Evolutionary conservation across 2,329 filamentous ascomycete genomes (phyloP).

Genomic region (Phialemoniopsis sp.): DNA sequence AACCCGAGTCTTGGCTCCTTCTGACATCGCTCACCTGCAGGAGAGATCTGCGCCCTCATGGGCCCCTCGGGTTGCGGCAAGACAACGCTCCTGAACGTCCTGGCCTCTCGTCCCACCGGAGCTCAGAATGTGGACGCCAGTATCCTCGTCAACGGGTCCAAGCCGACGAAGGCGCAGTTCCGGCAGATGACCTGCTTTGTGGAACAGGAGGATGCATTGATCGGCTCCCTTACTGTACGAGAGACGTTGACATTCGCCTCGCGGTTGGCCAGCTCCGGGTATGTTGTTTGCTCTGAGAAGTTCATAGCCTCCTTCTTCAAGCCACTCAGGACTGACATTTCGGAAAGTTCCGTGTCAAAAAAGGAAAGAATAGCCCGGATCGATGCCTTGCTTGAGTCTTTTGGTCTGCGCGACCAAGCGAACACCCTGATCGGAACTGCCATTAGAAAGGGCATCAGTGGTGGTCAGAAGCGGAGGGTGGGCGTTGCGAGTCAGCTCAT

Average conservation of each 20-base stretch:
- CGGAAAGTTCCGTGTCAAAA: slow-evolving; percentile 30
- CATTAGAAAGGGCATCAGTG: slow-evolving; percentile 77
- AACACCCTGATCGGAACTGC: slow-evolving; percentile 76
- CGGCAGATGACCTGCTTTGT: slow-evolving; percentile 71
- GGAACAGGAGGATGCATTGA: slow-evolving; percentile 82
- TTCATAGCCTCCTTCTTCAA: neutral
- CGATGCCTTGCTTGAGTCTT: slow-evolving; percentile 62
- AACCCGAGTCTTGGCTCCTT: no score
- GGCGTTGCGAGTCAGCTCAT: slow-evolving; percentile 79
- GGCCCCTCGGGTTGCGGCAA: slow-evolving; percentile 73
- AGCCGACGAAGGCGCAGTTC: slow-evolving; percentile 50
- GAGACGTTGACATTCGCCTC: slow-evolving; percentile 80
- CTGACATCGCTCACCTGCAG: slow-evolving; percentile 25
- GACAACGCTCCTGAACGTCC: slow-evolving; percentile 77
- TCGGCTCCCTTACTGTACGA: slow-evolving; percentile 73
- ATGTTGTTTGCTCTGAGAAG: slow-evolving; percentile 24
- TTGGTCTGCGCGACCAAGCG: slow-evolving; percentile 67
- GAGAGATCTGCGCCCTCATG: slow-evolving; percentile 76
- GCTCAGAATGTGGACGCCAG: slow-evolving; percentile 49
- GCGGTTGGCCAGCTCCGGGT: slow-evolving; percentile 55
- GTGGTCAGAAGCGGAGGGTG: slow-evolving; percentile 78
- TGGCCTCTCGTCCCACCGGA: slow-evolving; percentile 54
- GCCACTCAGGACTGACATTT: slow-evolving; percentile 5
- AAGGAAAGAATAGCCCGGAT: slow-evolving; percentile 60
- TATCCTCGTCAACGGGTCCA: slow-evolving; percentile 59